Conservation (phyloP, 257 asterid genomes). For the Mitragyna speciosa region DNA sequence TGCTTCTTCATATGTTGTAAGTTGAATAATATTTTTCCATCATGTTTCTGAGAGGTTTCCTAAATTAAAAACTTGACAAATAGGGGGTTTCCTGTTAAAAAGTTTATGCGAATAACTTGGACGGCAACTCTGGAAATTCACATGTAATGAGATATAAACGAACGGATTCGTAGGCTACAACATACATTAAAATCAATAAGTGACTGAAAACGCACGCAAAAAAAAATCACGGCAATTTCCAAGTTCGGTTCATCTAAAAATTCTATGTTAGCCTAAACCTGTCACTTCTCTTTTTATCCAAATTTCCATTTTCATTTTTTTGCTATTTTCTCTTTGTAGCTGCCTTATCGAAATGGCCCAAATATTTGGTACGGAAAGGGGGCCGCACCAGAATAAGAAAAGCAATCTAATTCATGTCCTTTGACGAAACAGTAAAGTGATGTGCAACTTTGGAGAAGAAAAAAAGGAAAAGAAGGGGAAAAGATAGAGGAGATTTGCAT, state of each 20-base stretch:
- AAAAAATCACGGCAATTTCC: neutral
- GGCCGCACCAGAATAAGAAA: slow-evolving; percentile 11
- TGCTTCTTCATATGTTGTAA: slow-evolving; percentile 3
- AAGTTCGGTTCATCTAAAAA: neutral
- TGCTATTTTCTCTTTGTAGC: neutral
- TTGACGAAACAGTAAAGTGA: slow-evolving; percentile 7
- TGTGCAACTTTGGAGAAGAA: neutral
- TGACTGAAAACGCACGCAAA: no score
- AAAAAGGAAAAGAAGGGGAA: neutral
- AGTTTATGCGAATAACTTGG: no score
- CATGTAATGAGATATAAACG: no score
- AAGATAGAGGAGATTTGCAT: neutral
- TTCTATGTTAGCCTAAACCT: neutral
- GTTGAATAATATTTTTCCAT: neutral
- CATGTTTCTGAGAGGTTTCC: neutral
- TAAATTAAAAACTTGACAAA: neutral
- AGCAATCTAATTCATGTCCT: slow-evolving; percentile 11
- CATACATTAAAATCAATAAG: neutral
- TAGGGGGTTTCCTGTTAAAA: neutral
- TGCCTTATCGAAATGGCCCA: slow-evolving; percentile 2
- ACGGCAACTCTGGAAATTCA: no score
- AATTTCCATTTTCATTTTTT: neutral
- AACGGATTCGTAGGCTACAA: no score
- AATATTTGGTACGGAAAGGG: neutral
- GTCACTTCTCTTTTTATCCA: neutral